Percentiles rank a stretch among this genome's conserved stretches.
Conservation (phyloP, 805 yeast genomes). For the Priceomyces castillae region DNA sequence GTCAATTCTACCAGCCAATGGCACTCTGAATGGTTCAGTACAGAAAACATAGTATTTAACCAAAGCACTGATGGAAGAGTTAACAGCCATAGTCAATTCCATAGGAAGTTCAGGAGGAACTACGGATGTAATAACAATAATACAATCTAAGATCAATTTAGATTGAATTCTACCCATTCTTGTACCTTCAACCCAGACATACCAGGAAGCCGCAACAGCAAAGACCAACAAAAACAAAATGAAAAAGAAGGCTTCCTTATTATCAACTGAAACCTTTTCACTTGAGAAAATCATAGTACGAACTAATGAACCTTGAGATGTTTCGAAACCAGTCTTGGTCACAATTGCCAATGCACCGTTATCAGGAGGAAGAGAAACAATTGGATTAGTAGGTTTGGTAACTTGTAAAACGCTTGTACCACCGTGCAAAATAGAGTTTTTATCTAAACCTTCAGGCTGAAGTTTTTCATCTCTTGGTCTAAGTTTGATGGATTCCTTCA, state of each 20-base stretch:
- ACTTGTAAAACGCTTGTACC: slow-evolving; percentile 96
- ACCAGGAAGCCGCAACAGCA: slow-evolving; percentile 95
- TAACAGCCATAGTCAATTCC: slow-evolving; percentile 98
- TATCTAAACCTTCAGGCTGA: slow-evolving; percentile 80
- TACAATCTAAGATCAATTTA: slow-evolving; percentile 91
- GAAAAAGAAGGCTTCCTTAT: slow-evolving; percentile 89
- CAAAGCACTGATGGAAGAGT: slow-evolving; percentile 82
- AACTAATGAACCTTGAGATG: slow-evolving; percentile 95
- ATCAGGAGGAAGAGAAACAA: slow-evolving; percentile 74
- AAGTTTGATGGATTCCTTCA: slow-evolving; percentile 84
- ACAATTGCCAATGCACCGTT: slow-evolving; percentile 89
- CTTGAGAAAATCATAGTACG: slow-evolving; percentile 97
- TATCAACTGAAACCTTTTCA: slow-evolving; percentile 95
- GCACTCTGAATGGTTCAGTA: slow-evolving; percentile 98
- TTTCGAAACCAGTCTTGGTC: slow-evolving; percentile 94
- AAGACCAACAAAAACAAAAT: slow-evolving; percentile 85
- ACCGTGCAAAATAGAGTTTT: slow-evolving; percentile 85
- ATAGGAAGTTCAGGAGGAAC: slow-evolving; percentile 99
- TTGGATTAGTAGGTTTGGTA: slow-evolving; percentile 56
- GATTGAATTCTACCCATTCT: slow-evolving; percentile 93
- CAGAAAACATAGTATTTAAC: slow-evolving; percentile 88
- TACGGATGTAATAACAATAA: slow-evolving; percentile 91
- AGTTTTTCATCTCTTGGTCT: slow-evolving; percentile 71
- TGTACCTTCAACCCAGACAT: slow-evolving; percentile 98
- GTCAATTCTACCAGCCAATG: slow-evolving; percentile 95